Percentiles rank a stretch among this genome's conserved stretches.
Evolutionary conservation across 306 rosid genomes (phyloP).

Genomic region (Rosa multiflora): DNA sequence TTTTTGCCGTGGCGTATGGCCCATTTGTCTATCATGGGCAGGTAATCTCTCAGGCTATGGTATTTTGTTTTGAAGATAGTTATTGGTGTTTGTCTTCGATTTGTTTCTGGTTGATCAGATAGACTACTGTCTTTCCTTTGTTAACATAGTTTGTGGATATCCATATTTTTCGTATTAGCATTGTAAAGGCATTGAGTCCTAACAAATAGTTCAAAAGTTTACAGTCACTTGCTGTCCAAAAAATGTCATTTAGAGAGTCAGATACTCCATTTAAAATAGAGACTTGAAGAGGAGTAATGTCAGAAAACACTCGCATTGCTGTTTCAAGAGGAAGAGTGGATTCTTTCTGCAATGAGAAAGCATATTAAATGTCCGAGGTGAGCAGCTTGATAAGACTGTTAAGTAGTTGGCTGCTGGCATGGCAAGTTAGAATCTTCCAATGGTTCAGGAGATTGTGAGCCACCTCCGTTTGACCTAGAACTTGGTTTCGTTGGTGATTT

Average conservation of each 20-base stretch:
- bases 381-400: neutral
- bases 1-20: slow-evolving; percentile 72
- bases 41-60: slow-evolving; percentile 43
- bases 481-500: neutral
- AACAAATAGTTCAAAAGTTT: neutral
- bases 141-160: neutral
- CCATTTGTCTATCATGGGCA: slow-evolving; percentile 81
- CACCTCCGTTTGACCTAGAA: neutral
- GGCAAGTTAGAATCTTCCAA: neutral
- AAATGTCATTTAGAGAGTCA: neutral
- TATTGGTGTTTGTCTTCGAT: neutral
- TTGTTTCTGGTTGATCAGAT: neutral
- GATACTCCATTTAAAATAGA: neutral
- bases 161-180: neutral
- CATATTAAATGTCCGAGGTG: neutral
- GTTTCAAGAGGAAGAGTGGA: neutral
- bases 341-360: neutral
- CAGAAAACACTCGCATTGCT: neutral
- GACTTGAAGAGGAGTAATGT: slow-evolving; percentile 3
- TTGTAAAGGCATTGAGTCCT: no score
- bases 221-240: neutral
- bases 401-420: neutral
- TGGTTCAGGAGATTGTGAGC: neutral
- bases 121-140: neutral
- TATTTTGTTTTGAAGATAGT: neutral